Evolutionary conservation across 2,329 filamentous ascomycete species (phyloP), one percentile per base, ranked within the genome.

Genomic region (Cryphonectria radicalis): DNA sequence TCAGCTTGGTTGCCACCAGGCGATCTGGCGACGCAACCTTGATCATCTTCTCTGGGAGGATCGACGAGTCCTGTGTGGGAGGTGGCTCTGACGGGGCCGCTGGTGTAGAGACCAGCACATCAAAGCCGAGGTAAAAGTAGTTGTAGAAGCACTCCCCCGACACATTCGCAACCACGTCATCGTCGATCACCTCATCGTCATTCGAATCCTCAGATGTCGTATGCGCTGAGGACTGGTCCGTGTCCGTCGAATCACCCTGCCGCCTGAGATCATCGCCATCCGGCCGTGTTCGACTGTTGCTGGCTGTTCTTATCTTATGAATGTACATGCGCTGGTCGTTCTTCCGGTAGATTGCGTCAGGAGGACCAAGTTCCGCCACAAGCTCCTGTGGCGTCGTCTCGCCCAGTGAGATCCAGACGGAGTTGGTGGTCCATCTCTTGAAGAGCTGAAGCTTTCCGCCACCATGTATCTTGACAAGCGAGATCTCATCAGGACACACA

Each of bases 91-190:
- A 93, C 4, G 91, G 85, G 6, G 86, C 79, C 0, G 89, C 89
- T 0, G 93, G 92, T 42, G 90, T 90, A 0, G 95, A 97, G n/a
- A 99, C 88, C 6, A 98, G 86, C 13, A 98, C 88, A 80, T 99
- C 96, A 78, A 99, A 97, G 1, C 96, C 96, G 73, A 97, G 91
- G 75, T 95, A 92, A 79, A 98, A 99, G 80, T 99, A 99, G 80
- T 98, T 98, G 82, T 96, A 98, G 79, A 98, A 99, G 74, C 91
- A 94, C 78, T 97, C 93, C 4, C 90, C 88, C 1, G 90, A 88
- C 4, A 90, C 75, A 79, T 85, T 83, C 74, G 84, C 83, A 1
- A 84, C 82, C 4, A 83, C 78, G 42, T 88, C 87, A 42, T 90
- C 90, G 60, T 89, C 87, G 22, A 89, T 79, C 3, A 83, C 87